A percentile compares a stretch with the other conserved stretches of the same genome.
Evolutionary conservation across 2,329 filamentous ascomycete species (phyloP).

Genomic region (Colletotrichum kahawae): DNA sequence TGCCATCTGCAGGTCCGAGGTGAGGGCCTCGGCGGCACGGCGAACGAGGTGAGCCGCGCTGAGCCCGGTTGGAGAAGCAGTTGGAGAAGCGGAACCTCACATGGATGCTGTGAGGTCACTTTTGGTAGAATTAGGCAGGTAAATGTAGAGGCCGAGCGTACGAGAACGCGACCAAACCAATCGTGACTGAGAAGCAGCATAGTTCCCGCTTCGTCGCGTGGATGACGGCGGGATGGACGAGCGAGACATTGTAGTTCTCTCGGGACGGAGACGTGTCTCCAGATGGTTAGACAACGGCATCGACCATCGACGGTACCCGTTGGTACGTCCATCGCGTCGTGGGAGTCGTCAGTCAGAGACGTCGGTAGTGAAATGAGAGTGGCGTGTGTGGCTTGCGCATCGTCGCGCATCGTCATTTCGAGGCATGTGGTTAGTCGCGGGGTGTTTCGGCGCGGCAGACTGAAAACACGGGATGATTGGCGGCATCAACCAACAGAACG

Average conservation of each 20-base stretch:
- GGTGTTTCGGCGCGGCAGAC: neutral
- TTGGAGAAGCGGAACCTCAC: neutral
- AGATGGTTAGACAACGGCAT: neutral
- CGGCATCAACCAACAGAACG: neutral
- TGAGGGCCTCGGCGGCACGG: neutral
- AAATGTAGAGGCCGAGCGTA: neutral
- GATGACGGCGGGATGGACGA: neutral
- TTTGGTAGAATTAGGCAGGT: neutral
- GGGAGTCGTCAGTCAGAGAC: neutral
- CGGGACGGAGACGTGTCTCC: neutral
- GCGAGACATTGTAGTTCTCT: neutral
- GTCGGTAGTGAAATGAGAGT: slow-evolving; percentile 3
- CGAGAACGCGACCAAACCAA: neutral
- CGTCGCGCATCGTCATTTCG: slow-evolving; percentile 13
- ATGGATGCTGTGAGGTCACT: neutral
- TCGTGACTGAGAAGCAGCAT: neutral
- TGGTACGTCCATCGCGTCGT: neutral
- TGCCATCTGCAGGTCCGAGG: neutral
- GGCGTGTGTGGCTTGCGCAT: slow-evolving; percentile 19
- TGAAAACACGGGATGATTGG: neutral
- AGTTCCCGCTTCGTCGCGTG: neutral
- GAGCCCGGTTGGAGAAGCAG: neutral
- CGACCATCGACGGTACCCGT: neutral
- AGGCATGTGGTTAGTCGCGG: slow-evolving; percentile 1
- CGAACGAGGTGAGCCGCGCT: neutral